Evolutionary conservation across 106 monocot species (phyloP), one percentile per base, ranked within the genome.

Genomic region (Hemerocallis citrina): DNA sequence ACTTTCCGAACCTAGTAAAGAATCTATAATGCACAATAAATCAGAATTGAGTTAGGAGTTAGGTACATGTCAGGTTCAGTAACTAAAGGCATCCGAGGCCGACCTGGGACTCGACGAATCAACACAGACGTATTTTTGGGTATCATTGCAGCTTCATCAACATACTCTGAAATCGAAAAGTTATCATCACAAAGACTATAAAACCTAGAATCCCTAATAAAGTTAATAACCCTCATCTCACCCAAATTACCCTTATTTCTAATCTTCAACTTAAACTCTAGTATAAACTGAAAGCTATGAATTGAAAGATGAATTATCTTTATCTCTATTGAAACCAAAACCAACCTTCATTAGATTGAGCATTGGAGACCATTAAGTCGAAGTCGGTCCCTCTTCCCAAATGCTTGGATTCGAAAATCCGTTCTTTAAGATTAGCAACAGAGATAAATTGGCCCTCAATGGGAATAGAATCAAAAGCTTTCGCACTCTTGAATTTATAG

Each of bases 401-500:
- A 68, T 87, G 96, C 76, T 98, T 98, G 61, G 81, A 84, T 74
- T 98, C 96, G 73, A 98, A 98, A 77, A 98, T 98, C 72, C 91
- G 65, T 68, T 91, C 96, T 88, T 98, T 98, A 68, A 98, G 62
- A 72, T 74, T 88, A 23, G 57, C 87, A 81, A 98, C 81, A 65
- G 96, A 91, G 64, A 98, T 98, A 63, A 98, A 91, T 70, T 98
- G 96, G 22, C 96, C 91, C 72, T 91, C 96, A 56, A 98, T 98
- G 24, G 79, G 77, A 58, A 98, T 79, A 46, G 87, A 85, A 62
- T 98, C 87, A 60, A 67, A 98, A 76, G 84, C 91, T 65, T 75
- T 91, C 31, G 96, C 96, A 82, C 96, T 98, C 71, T 98, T 98
- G 80, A 98, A 98, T 77, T 98, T 98, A 71, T 79, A 98, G 60